Percentiles rank a stretch among this genome's conserved stretches.
phyloP scores from a whole-genome alignment of 2,329 filamentous ascomycete species.

The Plectosphaerella plurivora region DNA sequence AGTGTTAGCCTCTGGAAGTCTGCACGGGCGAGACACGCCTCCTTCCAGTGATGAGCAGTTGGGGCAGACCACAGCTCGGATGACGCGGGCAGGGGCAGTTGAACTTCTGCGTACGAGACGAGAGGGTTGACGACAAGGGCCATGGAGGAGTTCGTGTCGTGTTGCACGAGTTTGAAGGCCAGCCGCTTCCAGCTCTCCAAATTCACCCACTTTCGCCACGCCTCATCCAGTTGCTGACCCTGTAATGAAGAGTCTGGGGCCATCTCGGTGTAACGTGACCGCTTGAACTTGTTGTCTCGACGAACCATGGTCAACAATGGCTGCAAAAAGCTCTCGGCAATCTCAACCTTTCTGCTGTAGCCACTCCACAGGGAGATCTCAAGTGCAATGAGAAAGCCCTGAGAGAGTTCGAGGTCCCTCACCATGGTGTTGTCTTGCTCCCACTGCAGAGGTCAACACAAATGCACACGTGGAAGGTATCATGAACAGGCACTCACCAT shows the following conservation, averaged over 20 bases:
- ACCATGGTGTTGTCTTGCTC: slow-evolving; percentile 26
- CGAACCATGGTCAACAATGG: slow-evolving; percentile 30
- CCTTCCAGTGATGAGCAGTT: slow-evolving; percentile 19
- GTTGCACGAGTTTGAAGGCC: slow-evolving; percentile 18
- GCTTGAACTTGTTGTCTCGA: slow-evolving; percentile 24
- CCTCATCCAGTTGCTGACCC: slow-evolving; percentile 6
- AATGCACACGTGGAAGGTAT: background rate
- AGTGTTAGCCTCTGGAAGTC: slow-evolving; percentile 3
- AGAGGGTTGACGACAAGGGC: slow-evolving; percentile 21
- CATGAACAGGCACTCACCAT: slow-evolving; percentile 6
- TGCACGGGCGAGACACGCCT: background rate
- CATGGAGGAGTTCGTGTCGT: slow-evolving; percentile 24
- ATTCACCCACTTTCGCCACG: slow-evolving; percentile 22
- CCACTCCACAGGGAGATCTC: slow-evolving; percentile 32
- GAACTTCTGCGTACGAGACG: slow-evolving; percentile 24
- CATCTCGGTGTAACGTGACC: slow-evolving; percentile 13
- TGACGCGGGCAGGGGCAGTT: slow-evolving; percentile 16
- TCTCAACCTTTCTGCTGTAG: slow-evolving; percentile 30
- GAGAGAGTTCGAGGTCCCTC: slow-evolving; percentile 23
- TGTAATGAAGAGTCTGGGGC: slow-evolving; percentile 1
- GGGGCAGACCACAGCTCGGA: slow-evolving; percentile 18
- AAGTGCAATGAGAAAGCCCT: slow-evolving; percentile 27
- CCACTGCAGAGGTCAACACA: slow-evolving; percentile 14
- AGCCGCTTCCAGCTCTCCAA: slow-evolving; percentile 25
- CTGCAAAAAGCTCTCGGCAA: slow-evolving; percentile 31